Evolutionary conservation across 768 basidiomycete genomes (phyloP).

Genomic region (Mycena indigotica): DNA sequence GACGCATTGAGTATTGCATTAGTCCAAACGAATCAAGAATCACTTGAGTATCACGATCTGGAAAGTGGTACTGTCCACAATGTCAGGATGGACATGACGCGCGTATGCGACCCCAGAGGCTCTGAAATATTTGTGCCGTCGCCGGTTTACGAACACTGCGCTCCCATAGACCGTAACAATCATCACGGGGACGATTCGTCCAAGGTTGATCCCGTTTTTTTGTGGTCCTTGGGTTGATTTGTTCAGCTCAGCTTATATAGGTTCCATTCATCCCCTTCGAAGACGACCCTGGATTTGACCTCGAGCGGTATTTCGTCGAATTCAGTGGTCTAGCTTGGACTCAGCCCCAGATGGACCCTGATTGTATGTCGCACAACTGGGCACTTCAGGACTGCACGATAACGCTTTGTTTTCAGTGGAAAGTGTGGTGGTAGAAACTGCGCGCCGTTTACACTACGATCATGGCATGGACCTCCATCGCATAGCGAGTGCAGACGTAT

Average conservation of each 20-base stretch:
- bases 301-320: slow-evolving; percentile 37
- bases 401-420: too few relatives aligned
- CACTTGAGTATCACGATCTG: slow-evolving; percentile 10
- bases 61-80: slow-evolving; percentile 14
- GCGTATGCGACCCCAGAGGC: slow-evolving; percentile 10
- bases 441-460: slow-evolving; percentile 41
- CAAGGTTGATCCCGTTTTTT: too few relatives aligned
- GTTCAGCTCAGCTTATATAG: too few relatives aligned
- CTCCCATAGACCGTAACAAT: slow-evolving; percentile 49
- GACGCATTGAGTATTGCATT: not conserved
- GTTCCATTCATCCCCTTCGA: slow-evolving; percentile 64
- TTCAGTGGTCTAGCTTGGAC: slow-evolving; percentile 58
- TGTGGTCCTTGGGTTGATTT: too few relatives aligned
- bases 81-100: slow-evolving; percentile 9
- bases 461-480: slow-evolving; percentile 41
- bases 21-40: not conserved
- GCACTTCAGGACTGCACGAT: too few relatives aligned
- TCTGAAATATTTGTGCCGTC: slow-evolving; percentile 16
- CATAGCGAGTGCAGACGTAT: slow-evolving; percentile 51
- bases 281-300: slow-evolving; percentile 60
- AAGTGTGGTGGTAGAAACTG: slow-evolving; percentile 51
- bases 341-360: slow-evolving; percentile 31
- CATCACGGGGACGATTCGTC: slow-evolving; percentile 60
- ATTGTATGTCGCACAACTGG: slow-evolving; percentile 42
- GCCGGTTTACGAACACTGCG: slow-evolving; percentile 58